Evolutionary conservation across 257 asterid genomes (phyloP).

Genomic region (Plantago elongata): DNA sequence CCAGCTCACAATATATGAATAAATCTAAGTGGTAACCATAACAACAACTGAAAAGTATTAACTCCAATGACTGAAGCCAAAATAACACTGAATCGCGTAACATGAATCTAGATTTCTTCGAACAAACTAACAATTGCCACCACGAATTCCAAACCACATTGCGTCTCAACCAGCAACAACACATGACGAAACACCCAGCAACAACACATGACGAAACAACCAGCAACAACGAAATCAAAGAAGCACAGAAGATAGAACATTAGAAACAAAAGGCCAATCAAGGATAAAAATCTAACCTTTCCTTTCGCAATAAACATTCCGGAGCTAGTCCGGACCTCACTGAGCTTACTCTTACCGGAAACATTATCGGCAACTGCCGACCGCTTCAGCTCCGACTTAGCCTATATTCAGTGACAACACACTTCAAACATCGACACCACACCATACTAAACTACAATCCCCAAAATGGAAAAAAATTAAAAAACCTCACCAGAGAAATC

Average conservation of each 20-base stretch:
- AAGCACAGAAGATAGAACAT: too few species aligned
- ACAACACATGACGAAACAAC: not conserved
- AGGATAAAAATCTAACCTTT: conserved; percentile 47
- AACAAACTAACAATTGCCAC: too few species aligned
- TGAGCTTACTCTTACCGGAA: conserved; percentile 69
- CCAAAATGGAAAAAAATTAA: not conserved
- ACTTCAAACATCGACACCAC: conserved; percentile 13
- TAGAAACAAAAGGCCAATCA: conserved; percentile 3
- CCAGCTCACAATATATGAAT: too few species aligned
- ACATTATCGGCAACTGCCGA: conserved; percentile 82
- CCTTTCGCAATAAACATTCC: conserved; percentile 84
- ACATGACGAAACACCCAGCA: too few species aligned
- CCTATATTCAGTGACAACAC: conserved; percentile 37
- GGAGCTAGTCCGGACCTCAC: conserved; percentile 93
- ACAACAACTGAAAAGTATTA: too few species aligned
- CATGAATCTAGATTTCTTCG: not conserved
- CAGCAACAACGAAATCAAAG: not conserved
- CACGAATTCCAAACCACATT: too few species aligned
- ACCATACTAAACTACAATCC: not conserved
- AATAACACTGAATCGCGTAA: not conserved
- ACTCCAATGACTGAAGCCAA: not conserved
- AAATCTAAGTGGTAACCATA: too few species aligned
- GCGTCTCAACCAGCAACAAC: too few species aligned
- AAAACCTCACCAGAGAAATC: conserved; percentile 63
- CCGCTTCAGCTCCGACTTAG: conserved; percentile 84